A percentile compares a stretch with the other conserved stretches of the same genome.
phyloP scores from a whole-genome alignment of 768 basidiomycete species.

The Artomyces pyxidatus region DNA sequence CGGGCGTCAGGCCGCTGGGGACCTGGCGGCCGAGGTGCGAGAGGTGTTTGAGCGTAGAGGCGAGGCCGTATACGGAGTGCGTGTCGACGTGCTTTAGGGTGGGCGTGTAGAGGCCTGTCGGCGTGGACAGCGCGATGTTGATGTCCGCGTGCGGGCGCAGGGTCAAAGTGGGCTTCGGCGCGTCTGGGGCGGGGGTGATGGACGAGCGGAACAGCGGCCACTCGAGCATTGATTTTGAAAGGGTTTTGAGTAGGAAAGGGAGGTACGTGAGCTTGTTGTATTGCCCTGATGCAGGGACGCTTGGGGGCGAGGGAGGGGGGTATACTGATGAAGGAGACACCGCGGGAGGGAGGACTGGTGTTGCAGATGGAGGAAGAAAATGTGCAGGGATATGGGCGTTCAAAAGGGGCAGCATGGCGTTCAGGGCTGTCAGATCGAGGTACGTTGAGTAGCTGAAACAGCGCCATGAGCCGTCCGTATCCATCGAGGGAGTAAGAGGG shows the following conservation, averaged over 20 bases:
- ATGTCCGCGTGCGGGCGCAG: conserved; percentile 73
- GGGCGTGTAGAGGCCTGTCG: conserved; percentile 79
- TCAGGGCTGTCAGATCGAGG: conserved; percentile 65
- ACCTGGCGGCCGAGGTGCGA: conserved; percentile 58
- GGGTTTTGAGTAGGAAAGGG: conserved; percentile 76
- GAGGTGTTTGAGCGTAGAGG: conserved; percentile 53
- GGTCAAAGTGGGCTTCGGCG: conserved; percentile 55
- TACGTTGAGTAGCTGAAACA: conserved; percentile 57
- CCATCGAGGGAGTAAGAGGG: not conserved
- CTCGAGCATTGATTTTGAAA: conserved; percentile 70
- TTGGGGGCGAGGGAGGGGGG: conserved; percentile 30
- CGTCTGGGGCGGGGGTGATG: conserved; percentile 27
- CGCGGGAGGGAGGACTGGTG: conserved; percentile 24
- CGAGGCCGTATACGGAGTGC: conserved; percentile 50
- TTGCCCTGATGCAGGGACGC: conserved; percentile 42
- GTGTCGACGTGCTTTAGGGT: conserved; percentile 50
- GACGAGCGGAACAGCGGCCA: conserved; percentile 81
- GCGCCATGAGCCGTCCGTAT: not conserved
- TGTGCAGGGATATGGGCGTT: conserved; percentile 64
- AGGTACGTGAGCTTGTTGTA: conserved; percentile 72
- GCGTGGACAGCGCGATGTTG: conserved; percentile 67
- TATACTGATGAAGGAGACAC: conserved; percentile 34
- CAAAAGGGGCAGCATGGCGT: conserved; percentile 52
- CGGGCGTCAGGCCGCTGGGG: conserved; percentile 53
- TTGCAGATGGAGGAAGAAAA: conserved; percentile 35